Base-by-base conservation (phyloP, 2,329 filamentous ascomycete genomes). In the Ceratocystis variospora region DNA sequence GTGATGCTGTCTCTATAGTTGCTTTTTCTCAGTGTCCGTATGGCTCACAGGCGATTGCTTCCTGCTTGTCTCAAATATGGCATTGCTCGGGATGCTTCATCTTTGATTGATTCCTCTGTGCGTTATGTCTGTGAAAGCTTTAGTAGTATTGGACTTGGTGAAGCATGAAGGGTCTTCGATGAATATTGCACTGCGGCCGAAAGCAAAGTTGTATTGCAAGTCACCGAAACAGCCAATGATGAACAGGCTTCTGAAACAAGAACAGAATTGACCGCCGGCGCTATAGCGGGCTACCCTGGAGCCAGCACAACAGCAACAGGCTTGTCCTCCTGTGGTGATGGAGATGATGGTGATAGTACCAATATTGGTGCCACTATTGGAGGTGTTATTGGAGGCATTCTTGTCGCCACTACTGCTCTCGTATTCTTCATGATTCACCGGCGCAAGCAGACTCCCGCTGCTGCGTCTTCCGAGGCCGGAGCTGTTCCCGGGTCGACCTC, bases 61-160 rank as follows among this genome's bases (percentile, higher is more conserved):
- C 80, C 0, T 83, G 81, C 67, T 76, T 75, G 3, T 83, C 81
- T 83, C 65, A 81, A 82, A 68, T 75, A 76, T 2, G 76, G 77
- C 25, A 78, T 82, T 74, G 75, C 75, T 1, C 73, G 72, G n/a
- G 70, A 71, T 0, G 72, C 82, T 5, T 76, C 76, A 5, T 79
- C 74, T 69, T 71, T 70, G 2, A 73, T 83, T n/a, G 78, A 77
- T 0, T 78, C 76, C 0, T 70, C 73, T 1, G 76, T 81, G 63
- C 78, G 77, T 68, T 76, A 72, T 22, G 73, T 72, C n/a, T 83
- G 80, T 69, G 73, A 73, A 2, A 76, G 74, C 31, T 78, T 76
- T 1, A 77, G 76, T 2, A 75, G 73, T 0, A 77, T 75, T 33
- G 79, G 79, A 45, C 72, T 81, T 3, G 74, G 75, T 3, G 81